Base-by-base conservation (phyloP, 495 filamentous ascomycete species). In the Penicillium pancosmium region DNA sequence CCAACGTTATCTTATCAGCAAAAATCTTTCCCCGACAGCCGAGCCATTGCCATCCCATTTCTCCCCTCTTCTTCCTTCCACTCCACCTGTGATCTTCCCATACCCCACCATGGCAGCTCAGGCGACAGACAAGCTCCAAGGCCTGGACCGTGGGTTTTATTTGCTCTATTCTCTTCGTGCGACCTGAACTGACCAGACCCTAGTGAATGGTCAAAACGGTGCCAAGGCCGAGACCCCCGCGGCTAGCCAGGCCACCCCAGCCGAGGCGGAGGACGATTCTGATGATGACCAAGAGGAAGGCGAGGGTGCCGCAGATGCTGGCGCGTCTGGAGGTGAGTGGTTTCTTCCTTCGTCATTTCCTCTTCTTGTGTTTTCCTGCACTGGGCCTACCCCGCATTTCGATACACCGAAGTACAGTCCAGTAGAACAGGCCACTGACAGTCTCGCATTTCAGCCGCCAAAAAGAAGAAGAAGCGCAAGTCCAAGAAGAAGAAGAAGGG, bases 401-500 rank as follows among this genome's bases (percentile, higher is more conserved):
- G 11, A n/a, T 21, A 16, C 4, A 16, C 40, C 15, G 13, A 6
- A 4, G 36, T 12, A 5, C 7, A 9, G 15, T 44, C 18, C 10
- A 15, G 46, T 18, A 40, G n/a, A 13, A 19, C 18, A 62, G 52
- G 27, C 35, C 31, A 38, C 53, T 60, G 23, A 59, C 38, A 47
- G 23, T n/a, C 25, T 64, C 58, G 59, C 57, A 55, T 52, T 13
- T 35, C 52, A 82, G 77, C 73, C 46, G 77, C 76, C 55, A 92
- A 92, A 78, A 91, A 91, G 78, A 93, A 88, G 81, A 91, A 91
- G 80, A 90, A 89, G 80, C 90, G 86, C 80, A 83, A 83, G 72
- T 78, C 80, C 57, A 91, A 88, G 82, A 88, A 84, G 76, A 89
- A 88, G 84, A 88, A 88, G 78, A 84, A 81, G 75, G 72, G 76